Conservation (phyloP, 2,329 filamentous ascomycete species). For the Exophiala calicioides region DNA sequence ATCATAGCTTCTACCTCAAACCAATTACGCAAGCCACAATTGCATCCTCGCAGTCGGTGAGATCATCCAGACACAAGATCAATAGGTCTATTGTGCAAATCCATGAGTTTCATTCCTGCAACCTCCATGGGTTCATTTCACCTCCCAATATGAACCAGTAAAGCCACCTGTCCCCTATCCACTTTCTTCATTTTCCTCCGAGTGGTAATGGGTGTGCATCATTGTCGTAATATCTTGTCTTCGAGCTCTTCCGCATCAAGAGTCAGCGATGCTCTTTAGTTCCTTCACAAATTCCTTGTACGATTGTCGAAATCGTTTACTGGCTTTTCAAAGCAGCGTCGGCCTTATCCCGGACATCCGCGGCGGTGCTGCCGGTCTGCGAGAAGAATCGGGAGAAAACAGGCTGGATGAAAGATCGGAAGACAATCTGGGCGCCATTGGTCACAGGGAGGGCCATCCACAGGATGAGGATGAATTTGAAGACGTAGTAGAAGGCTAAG, state of each 20-base stretch:
- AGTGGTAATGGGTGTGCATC: background rate
- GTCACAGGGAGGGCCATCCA: constrained; percentile 97
- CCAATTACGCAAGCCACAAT: background rate
- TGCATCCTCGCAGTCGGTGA: constrained; percentile 1
- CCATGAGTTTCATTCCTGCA: constrained; percentile 10
- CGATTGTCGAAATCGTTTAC: constrained; percentile 42
- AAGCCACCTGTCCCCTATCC: background rate
- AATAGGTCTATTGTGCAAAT: constrained; percentile 25
- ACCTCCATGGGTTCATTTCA: constrained; percentile 14
- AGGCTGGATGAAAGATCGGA: constrained; percentile 92
- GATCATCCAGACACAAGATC: constrained; percentile 12
- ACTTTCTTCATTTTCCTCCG: background rate
- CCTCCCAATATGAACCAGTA: background rate
- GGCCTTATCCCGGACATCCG: constrained; percentile 85
- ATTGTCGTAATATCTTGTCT: constrained; percentile 2
- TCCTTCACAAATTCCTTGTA: constrained; percentile 19
- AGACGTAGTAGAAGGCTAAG: constrained; percentile 92
- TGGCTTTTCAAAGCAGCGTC: constrained; percentile 66
- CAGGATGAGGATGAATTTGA: constrained; percentile 97
- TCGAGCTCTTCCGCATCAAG: constrained; percentile 20
- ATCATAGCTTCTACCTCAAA: constrained; percentile 1
- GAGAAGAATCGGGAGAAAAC: constrained; percentile 91
- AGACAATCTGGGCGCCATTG: constrained; percentile 94
- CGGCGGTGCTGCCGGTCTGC: constrained; percentile 68
- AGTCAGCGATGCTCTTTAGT: constrained; percentile 19